These are phyloP conservation scores for Hibiscus tridactylites DNA, from an alignment of 345 rosid genomes.

Conservation along the genomic window DNA sequence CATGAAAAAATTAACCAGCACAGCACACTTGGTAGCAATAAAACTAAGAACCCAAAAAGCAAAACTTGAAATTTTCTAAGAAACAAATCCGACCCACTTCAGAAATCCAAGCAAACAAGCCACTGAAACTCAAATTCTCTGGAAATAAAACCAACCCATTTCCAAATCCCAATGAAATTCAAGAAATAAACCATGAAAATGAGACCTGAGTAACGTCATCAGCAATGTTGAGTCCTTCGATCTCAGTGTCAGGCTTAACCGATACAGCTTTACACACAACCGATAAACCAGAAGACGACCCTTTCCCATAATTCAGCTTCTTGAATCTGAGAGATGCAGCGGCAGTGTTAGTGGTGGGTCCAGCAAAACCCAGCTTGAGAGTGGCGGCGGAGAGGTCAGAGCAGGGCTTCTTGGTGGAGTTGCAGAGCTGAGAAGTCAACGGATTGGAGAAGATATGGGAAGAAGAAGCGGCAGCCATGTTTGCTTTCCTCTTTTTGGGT, in stretches of 20 bases:
- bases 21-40: no score
- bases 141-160: conserved; percentile 2
- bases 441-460: conserved; percentile 31
- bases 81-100: conserved; percentile 2
- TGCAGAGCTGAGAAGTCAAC: conserved; percentile 33
- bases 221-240: conserved; percentile 78
- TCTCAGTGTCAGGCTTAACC: conserved; percentile 41
- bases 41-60: not conserved
- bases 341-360: conserved; percentile 8
- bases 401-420: conserved; percentile 17
- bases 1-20: not conserved
- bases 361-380: conserved; percentile 17
- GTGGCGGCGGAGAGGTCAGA: conserved; percentile 15
- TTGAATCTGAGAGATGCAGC: conserved; percentile 16
- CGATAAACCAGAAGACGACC: conserved; percentile 25
- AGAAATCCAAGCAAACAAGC: not conserved
- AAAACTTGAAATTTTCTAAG: not conserved
- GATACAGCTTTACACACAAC: conserved; percentile 65
- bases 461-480: conserved; percentile 31
- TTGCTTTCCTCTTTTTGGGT: not conserved
- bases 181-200: not conserved
- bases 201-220: conserved; percentile 71
- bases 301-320: conserved; percentile 15
- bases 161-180: not conserved
- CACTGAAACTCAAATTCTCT: not conserved